Evolutionary conservation across 768 basidiomycete species (phyloP).

Genomic region (Panellus pusillus): DNA sequence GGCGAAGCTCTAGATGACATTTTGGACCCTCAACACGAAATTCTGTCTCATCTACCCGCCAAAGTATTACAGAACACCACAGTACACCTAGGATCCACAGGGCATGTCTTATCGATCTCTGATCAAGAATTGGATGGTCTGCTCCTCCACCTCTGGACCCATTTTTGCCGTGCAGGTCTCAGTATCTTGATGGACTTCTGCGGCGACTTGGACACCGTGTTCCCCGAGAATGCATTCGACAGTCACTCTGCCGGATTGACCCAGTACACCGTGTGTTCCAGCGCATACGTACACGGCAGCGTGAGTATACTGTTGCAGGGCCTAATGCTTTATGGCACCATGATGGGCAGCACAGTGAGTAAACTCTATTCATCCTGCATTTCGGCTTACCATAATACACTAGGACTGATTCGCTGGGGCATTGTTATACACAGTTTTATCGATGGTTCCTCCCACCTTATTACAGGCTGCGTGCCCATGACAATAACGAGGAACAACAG

Average conservation of each 20-base stretch:
- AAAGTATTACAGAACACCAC: too few species aligned
- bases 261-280: slow-evolving; percentile 17
- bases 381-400: not conserved
- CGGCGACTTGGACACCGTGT: slow-evolving; percentile 9
- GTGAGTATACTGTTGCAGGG: slow-evolving; percentile 27
- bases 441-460: not conserved
- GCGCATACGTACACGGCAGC: slow-evolving; percentile 15
- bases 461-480: not conserved
- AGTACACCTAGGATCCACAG: not conserved
- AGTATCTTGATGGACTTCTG: slow-evolving; percentile 23
- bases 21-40: not conserved
- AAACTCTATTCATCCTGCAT: not conserved
- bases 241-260: slow-evolving; percentile 13
- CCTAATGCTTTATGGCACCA: slow-evolving; percentile 36
- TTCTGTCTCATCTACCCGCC: not conserved
- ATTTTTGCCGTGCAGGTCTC: slow-evolving; percentile 17
- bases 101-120: not conserved
- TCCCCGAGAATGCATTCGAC: slow-evolving; percentile 10
- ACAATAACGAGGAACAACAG: not conserved
- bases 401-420: not conserved
- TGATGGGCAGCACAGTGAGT: slow-evolving; percentile 10
- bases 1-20: not conserved
- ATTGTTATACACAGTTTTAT: not conserved
- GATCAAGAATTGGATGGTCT: slow-evolving; percentile 11
- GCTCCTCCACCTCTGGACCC: not conserved